Evolutionary conservation across 2,329 filamentous ascomycete species (phyloP), one percentile per base, ranked within the genome.

Genomic region (Fusarium keratoplasticum): DNA sequence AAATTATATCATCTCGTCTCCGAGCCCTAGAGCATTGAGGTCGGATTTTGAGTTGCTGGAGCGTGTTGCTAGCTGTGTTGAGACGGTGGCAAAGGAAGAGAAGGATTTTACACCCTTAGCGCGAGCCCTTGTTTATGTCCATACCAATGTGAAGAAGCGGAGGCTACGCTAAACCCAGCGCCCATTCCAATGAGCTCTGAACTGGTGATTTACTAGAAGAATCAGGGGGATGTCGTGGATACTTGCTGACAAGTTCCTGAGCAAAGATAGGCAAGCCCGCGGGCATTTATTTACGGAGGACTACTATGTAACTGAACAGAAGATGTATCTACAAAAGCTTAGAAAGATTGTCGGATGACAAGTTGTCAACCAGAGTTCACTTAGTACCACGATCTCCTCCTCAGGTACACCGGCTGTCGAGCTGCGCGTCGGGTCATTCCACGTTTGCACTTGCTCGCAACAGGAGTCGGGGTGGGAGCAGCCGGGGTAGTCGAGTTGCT

Each of bases 401-500:
- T 68, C 31, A 74, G 60, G 55, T 74, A 50, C 33, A 70, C 62
- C 5, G 66, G 63, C 20, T 57, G 20, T 14, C 71, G 71, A 47
- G 50, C 18, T 11, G 59, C 71, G 22, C 67, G 60, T 6, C 38
- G 52, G 16, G 42, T 52, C 20, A 64, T 6, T 13, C 55, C 20
- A 20, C 67, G 50, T 64, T 72, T 73, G 60, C 27, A 67, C 58
- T 73, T 72, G 27, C 31, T 18, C 7, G 35, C 52, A 18, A 73
- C 58, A 11, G 70, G 61, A 0, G 70, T 71, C 3, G 70, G 70
- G 29, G 38, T 29, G 1, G 73, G 6, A 2, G 70, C 66, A 11
- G 35, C 66, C 6, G 72, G 61, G n/a, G 29, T 27, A 10, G 74
- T 76, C 20, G 74, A 69, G 59, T 73, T 76, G 14, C 64, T 52